A percentile compares a stretch with the other conserved stretches of the same genome.
phyloP scores from a whole-genome alignment of 1,284 basidiomycete species.

The Gomphus sp. region DNA sequence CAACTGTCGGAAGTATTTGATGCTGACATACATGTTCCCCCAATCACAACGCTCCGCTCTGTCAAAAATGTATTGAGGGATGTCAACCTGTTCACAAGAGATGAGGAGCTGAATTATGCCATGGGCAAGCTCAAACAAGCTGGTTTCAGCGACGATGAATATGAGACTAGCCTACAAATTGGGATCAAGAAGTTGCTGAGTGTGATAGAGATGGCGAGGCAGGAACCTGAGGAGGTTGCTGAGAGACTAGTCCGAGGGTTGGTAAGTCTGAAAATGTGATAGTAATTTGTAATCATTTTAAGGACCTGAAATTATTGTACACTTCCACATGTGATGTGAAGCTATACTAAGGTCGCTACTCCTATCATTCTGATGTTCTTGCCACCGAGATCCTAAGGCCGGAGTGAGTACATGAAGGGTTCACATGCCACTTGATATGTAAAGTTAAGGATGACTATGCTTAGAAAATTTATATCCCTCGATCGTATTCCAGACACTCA shows the following conservation, averaged over 20 bases:
- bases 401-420: too few species aligned
- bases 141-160: constrained; percentile 50
- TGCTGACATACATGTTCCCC: constrained; percentile 79
- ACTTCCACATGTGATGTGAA: too few species aligned
- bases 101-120: constrained; percentile 50
- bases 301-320: too few species aligned
- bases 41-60: constrained; percentile 65
- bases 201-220: constrained; percentile 93
- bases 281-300: background rate
- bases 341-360: too few species aligned
- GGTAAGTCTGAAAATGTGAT: constrained; percentile 38
- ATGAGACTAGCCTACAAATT: constrained; percentile 51
- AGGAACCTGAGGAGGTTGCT: constrained; percentile 79
- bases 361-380: too few species aligned
- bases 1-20: constrained; percentile 88
- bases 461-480: too few species aligned
- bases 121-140: constrained; percentile 68
- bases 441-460: too few species aligned
- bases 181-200: constrained; percentile 94
- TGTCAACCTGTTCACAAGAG: constrained; percentile 66
- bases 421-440: too few species aligned
- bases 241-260: constrained; percentile 65
- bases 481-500: too few species aligned
- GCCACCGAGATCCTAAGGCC: too few species aligned
- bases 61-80: constrained; percentile 80